A percentile compares a stretch with the other conserved stretches of the same genome.
These are phyloP conservation scores for Aspergillus biplanus DNA, from an alignment of 495 filamentous ascomycete genomes.

Conservation along the genomic window DNA sequence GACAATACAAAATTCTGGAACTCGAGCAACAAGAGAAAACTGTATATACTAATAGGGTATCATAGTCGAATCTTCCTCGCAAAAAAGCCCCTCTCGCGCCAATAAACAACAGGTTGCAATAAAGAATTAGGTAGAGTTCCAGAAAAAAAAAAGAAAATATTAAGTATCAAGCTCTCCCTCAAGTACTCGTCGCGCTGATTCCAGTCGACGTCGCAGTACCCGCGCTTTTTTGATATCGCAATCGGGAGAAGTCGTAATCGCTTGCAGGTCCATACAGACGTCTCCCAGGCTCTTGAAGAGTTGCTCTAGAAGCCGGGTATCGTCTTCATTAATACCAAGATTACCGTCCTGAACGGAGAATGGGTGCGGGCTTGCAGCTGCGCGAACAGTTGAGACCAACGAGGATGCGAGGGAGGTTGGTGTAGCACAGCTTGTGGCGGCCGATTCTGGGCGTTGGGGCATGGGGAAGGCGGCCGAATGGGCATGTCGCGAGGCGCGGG, in stretches of 20 bases:
- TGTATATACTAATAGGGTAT: background rate
- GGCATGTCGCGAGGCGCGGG: constrained; percentile 20
- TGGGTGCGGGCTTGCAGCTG: constrained; percentile 43
- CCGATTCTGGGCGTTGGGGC: constrained; percentile 34
- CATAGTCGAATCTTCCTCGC: background rate
- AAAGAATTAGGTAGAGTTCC: constrained; percentile 2
- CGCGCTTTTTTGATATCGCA: constrained; percentile 63
- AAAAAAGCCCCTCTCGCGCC: background rate
- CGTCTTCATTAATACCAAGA: constrained; percentile 64
- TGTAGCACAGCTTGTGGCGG: constrained; percentile 36
- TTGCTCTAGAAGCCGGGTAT: constrained; percentile 75
- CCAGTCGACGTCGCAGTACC: constrained; percentile 68
- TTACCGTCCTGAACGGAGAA: constrained; percentile 26
- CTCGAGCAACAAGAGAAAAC: background rate
- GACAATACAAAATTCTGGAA: background rate
- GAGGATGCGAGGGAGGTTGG: constrained; percentile 44
- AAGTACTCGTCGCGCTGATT: constrained; percentile 70
- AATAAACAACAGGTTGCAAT: background rate
- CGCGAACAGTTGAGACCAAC: constrained; percentile 44
- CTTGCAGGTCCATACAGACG: constrained; percentile 69
- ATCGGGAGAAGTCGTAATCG: constrained; percentile 47
- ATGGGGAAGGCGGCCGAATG: background rate
- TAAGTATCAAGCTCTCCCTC: constrained; percentile 62
- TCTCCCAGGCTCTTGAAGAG: constrained; percentile 74
- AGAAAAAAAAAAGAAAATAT: constrained; percentile 14